Evolutionary conservation across 164 flowering plant genomes (phyloP).

Genomic region (Stephania japonica): DNA sequence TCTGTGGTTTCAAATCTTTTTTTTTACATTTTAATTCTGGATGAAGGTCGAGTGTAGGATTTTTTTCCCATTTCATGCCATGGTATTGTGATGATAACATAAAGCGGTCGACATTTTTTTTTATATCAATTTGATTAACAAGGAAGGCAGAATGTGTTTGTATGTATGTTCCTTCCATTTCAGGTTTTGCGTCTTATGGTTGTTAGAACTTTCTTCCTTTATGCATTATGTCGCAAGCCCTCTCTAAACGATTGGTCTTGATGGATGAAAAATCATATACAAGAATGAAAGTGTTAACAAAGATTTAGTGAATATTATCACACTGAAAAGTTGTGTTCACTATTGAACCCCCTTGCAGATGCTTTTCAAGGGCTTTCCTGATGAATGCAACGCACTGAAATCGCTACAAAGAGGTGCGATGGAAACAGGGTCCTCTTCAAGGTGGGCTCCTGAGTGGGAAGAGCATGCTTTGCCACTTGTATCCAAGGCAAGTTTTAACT

Average conservation of each 20-base stretch:
- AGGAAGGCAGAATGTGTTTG: neutral
- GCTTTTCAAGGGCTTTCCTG: conserved; percentile 91
- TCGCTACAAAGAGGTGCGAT: conserved; percentile 48
- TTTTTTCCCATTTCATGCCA: no score
- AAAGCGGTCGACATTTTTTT: neutral
- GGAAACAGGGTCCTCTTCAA: conserved; percentile 48
- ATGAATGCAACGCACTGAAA: conserved; percentile 45
- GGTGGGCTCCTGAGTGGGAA: conserved; percentile 90
- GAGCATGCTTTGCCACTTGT: conserved; percentile 79
- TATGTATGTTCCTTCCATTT: neutral
- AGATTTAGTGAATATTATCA: neutral
- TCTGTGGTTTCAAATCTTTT: neutral
- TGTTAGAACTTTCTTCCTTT: neutral
- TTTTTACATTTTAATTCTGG: neutral
- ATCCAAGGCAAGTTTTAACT: conserved; percentile 41
- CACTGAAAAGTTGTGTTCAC: neutral
- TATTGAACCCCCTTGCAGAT: conserved; percentile 35
- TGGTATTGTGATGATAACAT: neutral
- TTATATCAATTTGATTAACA: no score
- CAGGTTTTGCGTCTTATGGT: neutral
- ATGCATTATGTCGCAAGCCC: neutral
- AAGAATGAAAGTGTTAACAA: neutral
- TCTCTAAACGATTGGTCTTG: neutral
- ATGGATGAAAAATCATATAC: neutral
- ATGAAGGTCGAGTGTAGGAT: neutral